These are phyloP conservation scores for Ophiostoma sp. DNA, from an alignment of 2,329 filamentous ascomycete genomes.

Conservation along the genomic window DNA sequence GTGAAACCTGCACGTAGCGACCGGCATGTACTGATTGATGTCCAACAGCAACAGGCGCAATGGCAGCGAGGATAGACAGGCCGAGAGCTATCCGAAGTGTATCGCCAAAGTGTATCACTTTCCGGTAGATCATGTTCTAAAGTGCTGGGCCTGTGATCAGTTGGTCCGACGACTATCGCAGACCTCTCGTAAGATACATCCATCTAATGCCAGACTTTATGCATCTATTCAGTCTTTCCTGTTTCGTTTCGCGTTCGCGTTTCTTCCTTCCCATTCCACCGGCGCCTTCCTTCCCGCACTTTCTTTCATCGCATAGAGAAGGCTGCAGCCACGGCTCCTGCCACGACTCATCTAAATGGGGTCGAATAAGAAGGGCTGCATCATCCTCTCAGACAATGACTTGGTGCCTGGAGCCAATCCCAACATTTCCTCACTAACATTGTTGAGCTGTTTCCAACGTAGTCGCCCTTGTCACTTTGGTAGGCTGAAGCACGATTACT, in stretches of 20 bases:
- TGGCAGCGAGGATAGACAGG: background rate
- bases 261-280: background rate
- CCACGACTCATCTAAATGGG: no score
- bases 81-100: background rate
- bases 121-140: no score
- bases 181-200: no score
- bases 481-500: no score
- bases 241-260: background rate
- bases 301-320: background rate
- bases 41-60: background rate
- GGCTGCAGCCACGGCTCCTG: background rate
- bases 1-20: background rate
- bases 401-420: background rate
- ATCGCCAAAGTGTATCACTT: background rate
- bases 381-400: background rate
- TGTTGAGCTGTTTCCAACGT: slow-evolving; percentile 6
- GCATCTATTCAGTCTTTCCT: slow-evolving; percentile 9
- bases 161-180: no score
- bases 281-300: background rate
- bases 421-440: slow-evolving; percentile 4
- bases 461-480: background rate
- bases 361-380: background rate
- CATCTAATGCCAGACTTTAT: background rate
- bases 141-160: no score
- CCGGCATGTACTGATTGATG: background rate